A percentile compares a stretch with the other conserved stretches of the same genome.
Evolutionary conservation across 169 alveolate species (phyloP).

Genomic region (Cystoisospora suis): DNA sequence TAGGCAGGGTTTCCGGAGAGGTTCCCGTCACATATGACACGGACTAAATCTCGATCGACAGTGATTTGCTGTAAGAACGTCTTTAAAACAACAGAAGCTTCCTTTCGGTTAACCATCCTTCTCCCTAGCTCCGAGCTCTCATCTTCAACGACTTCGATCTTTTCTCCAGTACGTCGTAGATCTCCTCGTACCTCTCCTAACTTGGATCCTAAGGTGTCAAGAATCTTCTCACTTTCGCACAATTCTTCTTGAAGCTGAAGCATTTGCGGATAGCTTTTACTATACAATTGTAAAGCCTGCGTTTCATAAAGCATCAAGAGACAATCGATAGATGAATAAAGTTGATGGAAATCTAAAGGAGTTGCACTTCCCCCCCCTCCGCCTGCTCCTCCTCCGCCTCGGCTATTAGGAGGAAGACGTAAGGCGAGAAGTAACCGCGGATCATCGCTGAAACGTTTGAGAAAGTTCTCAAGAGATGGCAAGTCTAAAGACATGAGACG

Average conservation of each 20-base stretch:
- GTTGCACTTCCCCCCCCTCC: background rate
- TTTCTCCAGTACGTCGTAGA: constrained; percentile 24
- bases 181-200: constrained; percentile 21
- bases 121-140: constrained; percentile 22
- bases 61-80: constrained; percentile 48
- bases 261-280: constrained; percentile 41
- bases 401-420: constrained; percentile 10
- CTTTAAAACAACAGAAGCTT: background rate
- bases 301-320: constrained; percentile 32
- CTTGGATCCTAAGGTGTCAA: background rate
- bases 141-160: constrained; percentile 8
- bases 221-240: constrained; percentile 7
- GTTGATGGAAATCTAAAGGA: constrained; percentile 17
- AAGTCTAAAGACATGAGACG: constrained; percentile 24
- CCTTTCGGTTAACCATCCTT: background rate
- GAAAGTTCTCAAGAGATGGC: background rate
- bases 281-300: constrained; percentile 51
- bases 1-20: constrained; percentile 19
- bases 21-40: constrained; percentile 29
- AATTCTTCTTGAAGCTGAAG: background rate
- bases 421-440: constrained; percentile 29
- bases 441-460: constrained; percentile 31
- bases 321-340: constrained; percentile 31
- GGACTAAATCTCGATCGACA: constrained; percentile 32
- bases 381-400: background rate